Base-by-base conservation (phyloP, 2,329 filamentous ascomycete genomes). In the Verticillium isaacii region DNA sequence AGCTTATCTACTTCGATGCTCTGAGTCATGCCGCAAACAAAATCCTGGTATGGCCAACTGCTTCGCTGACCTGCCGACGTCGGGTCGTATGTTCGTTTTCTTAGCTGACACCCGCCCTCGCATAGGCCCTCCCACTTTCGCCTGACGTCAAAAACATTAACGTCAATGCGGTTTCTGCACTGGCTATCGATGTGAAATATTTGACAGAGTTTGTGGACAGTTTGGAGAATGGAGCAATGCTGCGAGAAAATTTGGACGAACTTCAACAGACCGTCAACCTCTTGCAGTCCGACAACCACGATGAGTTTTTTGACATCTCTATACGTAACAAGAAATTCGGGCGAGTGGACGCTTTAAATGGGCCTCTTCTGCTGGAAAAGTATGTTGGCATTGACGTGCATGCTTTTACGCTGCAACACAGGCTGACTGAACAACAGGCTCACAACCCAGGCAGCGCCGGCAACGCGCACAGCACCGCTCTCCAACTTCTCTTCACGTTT, bases 1-100 rank as follows among this genome's bases (percentile, higher is more conserved):
- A 97, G 73, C 87, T 97, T 61, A 97, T 99, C 69, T 98, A 99
- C 78, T 97, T 97, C 71, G 95, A 98, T 72, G 95, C 95, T 0
- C 84, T 99, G 39, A 93, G 89, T 61, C 95, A 99, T 74, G 93
- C 95, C 2, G 89, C 92, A 3, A 90, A 90, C 64, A 92, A 90
- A 74, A 95, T 97, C 61, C 76, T 97, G 65, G 89, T 91, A 72
- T 68, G 82, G 71, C 23, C 15, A 15, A 1, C 17, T 9, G 34
- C 29, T 36, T 8, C 19, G 32, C 19, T 25, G 7, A n/a, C 1
- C 29, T 14, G 11, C 54, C 11, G 2, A n/a, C 6, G 19, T 32
- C 32, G 12, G 55, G 65, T 72, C 29, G 57, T 71, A 14, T 32
- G 15, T 12, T 36, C 39, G 29, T 56, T 15, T 3, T 19, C 8